phyloP scores from a whole-genome alignment of 2,329 filamentous ascomycete species.

The Apiospora aurea region DNA sequence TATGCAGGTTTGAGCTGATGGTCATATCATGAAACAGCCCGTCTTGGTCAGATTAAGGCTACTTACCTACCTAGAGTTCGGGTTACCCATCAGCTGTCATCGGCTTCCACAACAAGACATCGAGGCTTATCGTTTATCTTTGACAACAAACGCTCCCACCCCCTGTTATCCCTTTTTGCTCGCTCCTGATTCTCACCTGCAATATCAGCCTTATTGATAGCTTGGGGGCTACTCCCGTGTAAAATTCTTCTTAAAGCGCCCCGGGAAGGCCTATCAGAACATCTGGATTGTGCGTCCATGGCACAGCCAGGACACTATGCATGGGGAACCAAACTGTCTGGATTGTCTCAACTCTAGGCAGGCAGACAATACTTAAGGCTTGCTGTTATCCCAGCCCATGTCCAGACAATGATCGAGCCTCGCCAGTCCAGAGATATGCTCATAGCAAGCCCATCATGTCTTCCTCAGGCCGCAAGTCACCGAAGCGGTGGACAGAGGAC shows the following conservation, averaged over 20 bases:
- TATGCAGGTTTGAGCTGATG: neutral
- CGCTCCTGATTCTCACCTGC: neutral
- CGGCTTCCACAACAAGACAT: neutral
- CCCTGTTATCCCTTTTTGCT: neutral
- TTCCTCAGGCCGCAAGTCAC: constrained; percentile 17
- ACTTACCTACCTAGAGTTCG: too few relatives aligned
- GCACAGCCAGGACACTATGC: neutral
- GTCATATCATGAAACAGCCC: neutral
- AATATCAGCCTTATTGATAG: neutral
- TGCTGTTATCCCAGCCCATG: neutral
- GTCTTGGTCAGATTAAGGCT: neutral
- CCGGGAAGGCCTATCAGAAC: neutral
- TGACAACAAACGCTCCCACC: neutral
- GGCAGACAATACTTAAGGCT: neutral
- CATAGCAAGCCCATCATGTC: neutral
- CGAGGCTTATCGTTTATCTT: neutral
- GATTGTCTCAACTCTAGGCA: neutral
- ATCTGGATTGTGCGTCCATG: neutral
- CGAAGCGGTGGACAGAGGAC: constrained; percentile 18
- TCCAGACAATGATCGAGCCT: neutral
- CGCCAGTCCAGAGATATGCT: neutral
- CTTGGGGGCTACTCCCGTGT: neutral
- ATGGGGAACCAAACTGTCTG: neutral
- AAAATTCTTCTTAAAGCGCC: neutral
- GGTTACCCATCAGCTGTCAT: neutral